Conservation (phyloP, 331 rosid species). For the Malus hybrid region DNA sequence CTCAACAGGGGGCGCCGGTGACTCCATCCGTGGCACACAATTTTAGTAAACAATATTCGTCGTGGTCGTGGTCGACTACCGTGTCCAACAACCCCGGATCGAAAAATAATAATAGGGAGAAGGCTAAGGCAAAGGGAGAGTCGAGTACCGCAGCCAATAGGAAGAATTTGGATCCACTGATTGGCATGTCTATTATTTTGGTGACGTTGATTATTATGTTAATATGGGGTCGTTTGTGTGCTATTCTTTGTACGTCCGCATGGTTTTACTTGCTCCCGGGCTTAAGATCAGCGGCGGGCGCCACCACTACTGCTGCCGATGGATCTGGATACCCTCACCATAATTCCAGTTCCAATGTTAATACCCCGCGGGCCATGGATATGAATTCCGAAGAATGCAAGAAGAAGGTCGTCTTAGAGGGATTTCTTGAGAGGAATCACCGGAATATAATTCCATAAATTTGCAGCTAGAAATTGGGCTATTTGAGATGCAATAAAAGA, state of each 20-base stretch:
- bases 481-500: neutral
- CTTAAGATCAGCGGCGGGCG: neutral
- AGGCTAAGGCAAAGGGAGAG: neutral
- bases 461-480: neutral
- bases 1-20: neutral
- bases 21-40: neutral
- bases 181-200: slow-evolving; percentile 42
- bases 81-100: neutral
- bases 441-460: neutral
- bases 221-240: slow-evolving; percentile 64
- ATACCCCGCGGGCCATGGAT: slow-evolving; percentile 6
- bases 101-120: neutral
- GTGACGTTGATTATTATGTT: slow-evolving; percentile 49
- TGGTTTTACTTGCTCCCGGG: slow-evolving; percentile 52
- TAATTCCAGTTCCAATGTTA: neutral
- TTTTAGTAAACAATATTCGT: neutral
- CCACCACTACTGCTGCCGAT: neutral
- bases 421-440: slow-evolving; percentile 53
- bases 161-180: slow-evolving; percentile 9
- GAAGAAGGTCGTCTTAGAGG: slow-evolving; percentile 52
- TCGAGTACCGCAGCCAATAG: neutral
- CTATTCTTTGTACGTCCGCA: slow-evolving; percentile 56
- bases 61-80: neutral
- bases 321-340: neutral
- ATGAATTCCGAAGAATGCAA: slow-evolving; percentile 41